Conservation (phyloP, 2,329 filamentous ascomycete species). For the Diaporthe capsici region DNA sequence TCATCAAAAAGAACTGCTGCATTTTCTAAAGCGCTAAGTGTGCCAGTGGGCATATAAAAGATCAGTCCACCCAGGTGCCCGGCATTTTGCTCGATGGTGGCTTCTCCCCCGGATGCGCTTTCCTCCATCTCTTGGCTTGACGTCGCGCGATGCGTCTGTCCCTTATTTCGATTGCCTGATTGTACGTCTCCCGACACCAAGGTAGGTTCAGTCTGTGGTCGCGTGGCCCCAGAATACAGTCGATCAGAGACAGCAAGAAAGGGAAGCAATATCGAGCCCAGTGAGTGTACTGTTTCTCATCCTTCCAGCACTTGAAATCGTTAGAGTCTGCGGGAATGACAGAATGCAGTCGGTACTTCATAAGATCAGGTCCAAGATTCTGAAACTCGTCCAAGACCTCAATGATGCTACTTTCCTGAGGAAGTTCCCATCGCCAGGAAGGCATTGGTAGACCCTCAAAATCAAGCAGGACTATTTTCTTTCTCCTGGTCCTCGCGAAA, state of each 20-base stretch:
- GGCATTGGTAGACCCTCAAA: neutral
- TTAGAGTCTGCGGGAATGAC: neutral
- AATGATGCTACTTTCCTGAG: too few species aligned
- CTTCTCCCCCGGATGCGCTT: neutral
- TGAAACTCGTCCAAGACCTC: neutral
- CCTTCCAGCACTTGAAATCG: neutral
- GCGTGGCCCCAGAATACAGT: neutral
- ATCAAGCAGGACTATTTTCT: neutral
- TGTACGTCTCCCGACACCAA: neutral
- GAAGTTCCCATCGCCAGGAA: neutral
- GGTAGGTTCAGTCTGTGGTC: fast-evolving
- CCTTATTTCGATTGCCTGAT: neutral
- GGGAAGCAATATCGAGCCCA: neutral
- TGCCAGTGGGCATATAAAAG: too few species aligned
- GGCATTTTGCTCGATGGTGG: neutral
- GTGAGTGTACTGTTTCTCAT: fast-evolving
- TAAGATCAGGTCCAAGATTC: neutral
- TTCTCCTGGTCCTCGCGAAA: too few species aligned
- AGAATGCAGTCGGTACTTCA: too few species aligned
- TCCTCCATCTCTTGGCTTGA: slow-evolving; percentile 18
- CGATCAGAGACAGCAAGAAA: neutral
- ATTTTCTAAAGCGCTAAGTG: neutral
- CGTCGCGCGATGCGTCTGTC: neutral
- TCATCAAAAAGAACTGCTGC: neutral
- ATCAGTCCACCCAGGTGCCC: slow-evolving; percentile 13